phyloP scores from a whole-genome alignment of 2,329 filamentous ascomycete species.

The Stachybotrys echinatus region DNA sequence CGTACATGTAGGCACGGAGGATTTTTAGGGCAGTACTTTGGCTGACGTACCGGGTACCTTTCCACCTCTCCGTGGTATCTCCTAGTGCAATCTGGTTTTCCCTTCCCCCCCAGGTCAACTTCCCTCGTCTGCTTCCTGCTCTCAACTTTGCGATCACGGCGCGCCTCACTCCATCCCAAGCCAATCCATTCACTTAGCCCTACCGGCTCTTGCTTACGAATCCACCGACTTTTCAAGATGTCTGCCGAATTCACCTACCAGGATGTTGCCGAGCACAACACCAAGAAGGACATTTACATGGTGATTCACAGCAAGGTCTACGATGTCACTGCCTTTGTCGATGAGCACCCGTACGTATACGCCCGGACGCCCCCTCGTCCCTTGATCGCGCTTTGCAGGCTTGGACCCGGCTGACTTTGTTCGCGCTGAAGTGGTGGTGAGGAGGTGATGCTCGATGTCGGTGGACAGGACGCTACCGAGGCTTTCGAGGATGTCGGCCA shows the following conservation, averaged over 20 bases:
- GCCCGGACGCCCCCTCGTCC: neutral
- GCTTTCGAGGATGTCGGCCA: slow-evolving; percentile 99
- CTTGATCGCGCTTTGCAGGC: slow-evolving; percentile 4
- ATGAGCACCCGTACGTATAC: slow-evolving; percentile 81
- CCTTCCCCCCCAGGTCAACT: neutral
- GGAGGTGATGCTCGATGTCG: slow-evolving; percentile 95
- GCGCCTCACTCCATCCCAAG: neutral
- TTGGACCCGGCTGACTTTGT: slow-evolving; percentile 4
- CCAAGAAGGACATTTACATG: slow-evolving; percentile 89
- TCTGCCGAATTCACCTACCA: slow-evolving; percentile 62
- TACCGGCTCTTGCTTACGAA: neutral
- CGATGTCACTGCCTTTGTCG: slow-evolving; percentile 80
- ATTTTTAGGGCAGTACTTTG: neutral
- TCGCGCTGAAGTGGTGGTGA: slow-evolving; percentile 73
- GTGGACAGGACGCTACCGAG: slow-evolving; percentile 92
- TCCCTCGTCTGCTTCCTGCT: neutral
- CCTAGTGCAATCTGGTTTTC: neutral
- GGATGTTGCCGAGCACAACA: slow-evolving; percentile 79
- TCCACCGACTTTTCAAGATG: slow-evolving; percentile 19
- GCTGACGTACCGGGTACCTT: neutral
- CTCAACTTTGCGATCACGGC: neutral
- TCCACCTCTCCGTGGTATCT: neutral
- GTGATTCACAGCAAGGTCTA: slow-evolving; percentile 98
- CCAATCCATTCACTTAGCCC: neutral
- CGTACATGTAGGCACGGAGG: neutral